Evolutionary conservation across 2,329 filamentous ascomycete species (phyloP), one percentile per base, ranked within the genome.

Genomic region (Nigrospora oryzae): DNA sequence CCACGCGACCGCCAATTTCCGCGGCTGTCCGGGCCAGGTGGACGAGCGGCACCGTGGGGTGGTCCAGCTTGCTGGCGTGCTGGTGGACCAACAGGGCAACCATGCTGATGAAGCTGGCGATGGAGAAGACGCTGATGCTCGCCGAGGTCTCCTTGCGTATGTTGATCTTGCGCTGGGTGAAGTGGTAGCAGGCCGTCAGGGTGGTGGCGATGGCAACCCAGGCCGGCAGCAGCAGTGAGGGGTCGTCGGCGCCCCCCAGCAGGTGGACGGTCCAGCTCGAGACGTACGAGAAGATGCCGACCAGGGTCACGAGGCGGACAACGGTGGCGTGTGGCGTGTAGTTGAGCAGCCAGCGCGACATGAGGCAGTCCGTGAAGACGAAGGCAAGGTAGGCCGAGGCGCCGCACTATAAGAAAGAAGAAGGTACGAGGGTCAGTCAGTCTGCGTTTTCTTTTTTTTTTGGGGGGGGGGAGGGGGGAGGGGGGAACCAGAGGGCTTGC

Each of bases 341-440:
- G 63, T 89, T 84, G 54, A 91, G 74, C 55, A 93, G 82, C 87
- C 86, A 90, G 65, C 86, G 73, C 49, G 84, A 89, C 85, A 90
- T 89, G 56, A 90, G 76, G 63, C 85, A 88, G 65, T 90, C 86
- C 46, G 84, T 86, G 61, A 90, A 90, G 68, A 88, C 86, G 64
- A 88, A 90, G 42, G 84, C 85, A 48, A 89, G 74, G 63, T 89
- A 88, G 44, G 83, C 86, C 16, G 84, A 86, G 47, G 84, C 82
- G 57, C 78, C 81, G 67, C 84, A 89, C 85, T 88, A 56, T 17
- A 42, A 35, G 15, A 6, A 23, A 35, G 32, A n/a, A 41, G 43
- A 32, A 38, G 34, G 31, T n/a, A 44, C 28, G 8, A 33, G 13
- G 34, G 43, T 45, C 12, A 46, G 37, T 23, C 19, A 4, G 19